Conservation (phyloP, 768 basidiomycete species). For the Lepiota brunneoincarnata region DNA sequence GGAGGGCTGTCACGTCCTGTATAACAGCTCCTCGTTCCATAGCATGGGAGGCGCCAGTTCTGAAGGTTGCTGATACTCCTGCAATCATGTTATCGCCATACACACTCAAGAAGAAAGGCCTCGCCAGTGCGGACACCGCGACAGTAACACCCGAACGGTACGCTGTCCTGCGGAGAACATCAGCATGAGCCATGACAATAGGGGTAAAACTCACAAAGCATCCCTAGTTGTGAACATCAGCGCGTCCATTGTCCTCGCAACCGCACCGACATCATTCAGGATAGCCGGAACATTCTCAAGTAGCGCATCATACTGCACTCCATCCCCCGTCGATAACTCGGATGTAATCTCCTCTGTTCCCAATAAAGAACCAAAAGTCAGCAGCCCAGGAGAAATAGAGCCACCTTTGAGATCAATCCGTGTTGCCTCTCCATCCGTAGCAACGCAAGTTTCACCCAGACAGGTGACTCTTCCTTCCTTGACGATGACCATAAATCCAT, state of each 20-base stretch:
- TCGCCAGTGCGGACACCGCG: conserved; percentile 49
- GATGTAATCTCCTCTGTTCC: conserved; percentile 73
- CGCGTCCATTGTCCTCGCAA: conserved; percentile 67
- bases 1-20: conserved; percentile 60
- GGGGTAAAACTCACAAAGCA: conserved; percentile 53
- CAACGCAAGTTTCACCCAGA: conserved; percentile 34
- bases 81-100: conserved; percentile 43
- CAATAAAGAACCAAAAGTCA: conserved; percentile 64
- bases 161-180: conserved; percentile 44
- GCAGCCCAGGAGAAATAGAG: conserved; percentile 61
- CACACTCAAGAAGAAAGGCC: conserved; percentile 36
- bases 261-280: conserved; percentile 48
- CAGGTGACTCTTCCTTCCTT: conserved; percentile 54
- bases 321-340: conserved; percentile 69
- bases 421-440: conserved; percentile 18
- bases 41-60: conserved; percentile 52
- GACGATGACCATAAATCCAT: conserved; percentile 35
- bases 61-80: conserved; percentile 63
- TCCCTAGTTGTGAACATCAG: conserved; percentile 70
- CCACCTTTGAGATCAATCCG: conserved; percentile 70
- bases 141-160: conserved; percentile 66
- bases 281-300: conserved; percentile 35
- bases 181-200: neutral
- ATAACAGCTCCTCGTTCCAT: conserved; percentile 61
- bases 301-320: conserved; percentile 58